These are phyloP conservation scores for Trametes cingulata DNA, from an alignment of 768 basidiomycete genomes.

Conservation along the genomic window DNA sequence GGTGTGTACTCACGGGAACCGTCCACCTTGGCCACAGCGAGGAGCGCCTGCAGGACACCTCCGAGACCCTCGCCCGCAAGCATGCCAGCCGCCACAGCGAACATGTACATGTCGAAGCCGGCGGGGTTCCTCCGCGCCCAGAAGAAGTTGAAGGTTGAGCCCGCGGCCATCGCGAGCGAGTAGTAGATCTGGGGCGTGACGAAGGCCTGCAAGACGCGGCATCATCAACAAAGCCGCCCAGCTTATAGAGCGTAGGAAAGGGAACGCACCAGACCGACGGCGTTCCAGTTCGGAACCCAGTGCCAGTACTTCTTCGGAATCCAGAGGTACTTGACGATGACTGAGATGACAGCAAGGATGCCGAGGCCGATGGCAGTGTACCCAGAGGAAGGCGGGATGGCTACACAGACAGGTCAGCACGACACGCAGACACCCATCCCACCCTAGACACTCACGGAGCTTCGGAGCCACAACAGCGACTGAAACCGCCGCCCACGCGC, in stretches of 20 bases:
- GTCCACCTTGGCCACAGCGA: slow-evolving; percentile 53
- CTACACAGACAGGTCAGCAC: slow-evolving; percentile 24
- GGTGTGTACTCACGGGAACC: slow-evolving; percentile 46
- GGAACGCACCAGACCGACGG: slow-evolving; percentile 21
- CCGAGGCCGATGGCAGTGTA: slow-evolving; percentile 25
- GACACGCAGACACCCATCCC: slow-evolving; percentile 15
- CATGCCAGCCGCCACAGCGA: slow-evolving; percentile 39
- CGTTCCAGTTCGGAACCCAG: slow-evolving; percentile 29
- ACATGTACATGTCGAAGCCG: slow-evolving; percentile 40
- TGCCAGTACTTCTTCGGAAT: slow-evolving; percentile 23
- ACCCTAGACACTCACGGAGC: slow-evolving; percentile 26
- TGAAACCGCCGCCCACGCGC: slow-evolving; percentile 49
- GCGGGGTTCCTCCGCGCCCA: slow-evolving; percentile 46
- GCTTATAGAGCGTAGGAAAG: not conserved
- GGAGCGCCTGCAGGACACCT: slow-evolving; percentile 59
- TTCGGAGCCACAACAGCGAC: slow-evolving; percentile 20
- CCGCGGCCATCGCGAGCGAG: slow-evolving; percentile 36
- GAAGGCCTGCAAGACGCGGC: slow-evolving; percentile 5
- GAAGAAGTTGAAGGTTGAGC: slow-evolving; percentile 48
- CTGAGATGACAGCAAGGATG: slow-evolving; percentile 12
- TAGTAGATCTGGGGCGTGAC: slow-evolving; percentile 25
- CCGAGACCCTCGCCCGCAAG: slow-evolving; percentile 54
- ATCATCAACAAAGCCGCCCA: not conserved
- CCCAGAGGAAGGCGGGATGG: slow-evolving; percentile 24
- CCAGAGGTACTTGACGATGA: slow-evolving; percentile 23